Percentiles rank a stretch among this genome's conserved stretches.
Conservation (phyloP, 257 asterid genomes). For the Solanum ossicruentum region DNA sequence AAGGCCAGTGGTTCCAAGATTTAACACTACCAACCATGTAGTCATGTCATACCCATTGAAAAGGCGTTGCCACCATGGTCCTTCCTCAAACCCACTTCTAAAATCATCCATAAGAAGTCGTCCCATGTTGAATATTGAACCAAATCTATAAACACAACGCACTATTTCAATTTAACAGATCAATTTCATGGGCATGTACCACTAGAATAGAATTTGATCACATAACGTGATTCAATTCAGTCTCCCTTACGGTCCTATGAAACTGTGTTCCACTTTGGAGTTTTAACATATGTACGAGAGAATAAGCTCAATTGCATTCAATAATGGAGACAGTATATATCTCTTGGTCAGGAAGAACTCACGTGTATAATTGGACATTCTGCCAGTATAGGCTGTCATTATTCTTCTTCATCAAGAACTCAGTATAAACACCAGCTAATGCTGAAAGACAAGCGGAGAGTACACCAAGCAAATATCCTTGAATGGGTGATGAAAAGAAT, state of each 20-base stretch:
- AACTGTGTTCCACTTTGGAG: neutral
- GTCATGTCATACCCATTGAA: conserved; percentile 65
- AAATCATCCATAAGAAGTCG: conserved; percentile 74
- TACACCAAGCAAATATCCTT: conserved; percentile 78
- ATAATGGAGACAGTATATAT: neutral
- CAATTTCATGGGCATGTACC: neutral
- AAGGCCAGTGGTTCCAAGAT: conserved; percentile 93
- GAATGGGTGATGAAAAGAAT: conserved; percentile 78
- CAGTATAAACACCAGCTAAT: conserved; percentile 93
- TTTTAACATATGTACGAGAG: neutral
- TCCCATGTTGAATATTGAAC: conserved; percentile 85
- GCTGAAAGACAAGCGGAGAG: conserved; percentile 97
- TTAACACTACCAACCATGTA: conserved; percentile 92
- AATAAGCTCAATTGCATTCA: neutral
- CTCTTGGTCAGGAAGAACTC: conserved; percentile 8
- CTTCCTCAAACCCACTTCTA: conserved; percentile 80
- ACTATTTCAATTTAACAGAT: conserved; percentile 5
- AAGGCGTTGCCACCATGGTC: conserved; percentile 94
- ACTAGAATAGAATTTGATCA: neutral
- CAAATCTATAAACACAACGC: conserved; percentile 52
- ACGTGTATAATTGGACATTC: conserved; percentile 84
- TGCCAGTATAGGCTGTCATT: conserved; percentile 98
- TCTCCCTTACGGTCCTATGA: neutral
- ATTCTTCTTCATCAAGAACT: conserved; percentile 96
- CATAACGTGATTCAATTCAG: neutral